Base-by-base conservation (phyloP, 169 alveolate genomes). In the Plasmodium knowlesi region DNA sequence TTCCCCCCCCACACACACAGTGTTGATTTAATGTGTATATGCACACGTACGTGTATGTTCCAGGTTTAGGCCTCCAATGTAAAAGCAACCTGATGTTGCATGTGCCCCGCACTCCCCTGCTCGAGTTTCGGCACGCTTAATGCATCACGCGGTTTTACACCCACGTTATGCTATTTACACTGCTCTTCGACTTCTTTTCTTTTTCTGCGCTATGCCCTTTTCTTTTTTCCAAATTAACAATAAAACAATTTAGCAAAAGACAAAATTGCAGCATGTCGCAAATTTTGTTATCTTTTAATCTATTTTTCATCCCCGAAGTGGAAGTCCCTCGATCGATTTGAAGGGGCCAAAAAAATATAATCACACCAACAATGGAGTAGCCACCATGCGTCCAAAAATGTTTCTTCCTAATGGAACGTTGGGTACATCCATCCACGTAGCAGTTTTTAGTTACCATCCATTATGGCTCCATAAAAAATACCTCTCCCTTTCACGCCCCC, bases 51-150 rank as follows among this genome's bases (percentile, higher is more conserved):
- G 25, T 74, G 37, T 67, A 86, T 76, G 80, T 74, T 39, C 61
- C 54, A 76, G 32, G 80, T 76, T 86, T 86, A 86, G 81, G 70
- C 67, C 37, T n/a, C 81, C 76, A 86, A 43, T 46, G 61, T 74
- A 86, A 73, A 53, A 61, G 80, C 76, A 67, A 67, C 30, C 76
- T 14, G 61, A 67, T 67, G 76, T 10, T 67, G 76, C 37, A 4
- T 22, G 76, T 67, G 76, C 39, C 76, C 76, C 37, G 0, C 14
- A 67, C 76, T 28, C 37, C 76, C 76, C 30, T 67, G 76, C 76
- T 25, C 76, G 37, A 19, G 30, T 67, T 1, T 3, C 76, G 30
- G 30, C 37, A 67, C 76, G 14, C 76, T 22, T 67, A 67, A 67
- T 67, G 41, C 37, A 67, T 67, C 76, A 67, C 76, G 37, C 76